A percentile compares a stretch with the other conserved stretches of the same genome.
These are phyloP conservation scores for Starmerella floris DNA, from an alignment of 805 yeast species.

Conservation along the genomic window DNA sequence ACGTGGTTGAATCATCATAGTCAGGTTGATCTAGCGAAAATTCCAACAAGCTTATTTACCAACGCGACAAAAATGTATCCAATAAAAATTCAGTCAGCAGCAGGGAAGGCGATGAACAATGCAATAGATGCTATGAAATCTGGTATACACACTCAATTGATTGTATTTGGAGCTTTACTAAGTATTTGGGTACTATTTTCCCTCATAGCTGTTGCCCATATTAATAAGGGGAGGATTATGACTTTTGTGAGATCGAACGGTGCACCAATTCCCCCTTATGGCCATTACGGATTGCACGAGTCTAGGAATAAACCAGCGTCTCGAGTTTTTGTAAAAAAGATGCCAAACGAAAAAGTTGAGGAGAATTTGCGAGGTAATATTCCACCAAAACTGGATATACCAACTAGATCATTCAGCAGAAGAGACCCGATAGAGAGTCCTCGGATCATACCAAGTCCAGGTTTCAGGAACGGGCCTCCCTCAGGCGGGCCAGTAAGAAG, in stretches of 20 bases:
- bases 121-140: slow-evolving; percentile 1
- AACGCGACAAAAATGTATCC: neutral
- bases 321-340: too few relatives aligned
- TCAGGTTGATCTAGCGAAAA: slow-evolving; percentile 41
- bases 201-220: slow-evolving; percentile 1
- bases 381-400: too few relatives aligned
- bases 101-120: neutral
- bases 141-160: slow-evolving; percentile 12
- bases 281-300: too few relatives aligned
- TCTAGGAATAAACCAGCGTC: too few relatives aligned
- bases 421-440: too few relatives aligned
- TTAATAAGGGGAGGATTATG: too few relatives aligned
- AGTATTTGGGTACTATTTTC: slow-evolving; percentile 16
- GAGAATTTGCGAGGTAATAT: too few relatives aligned
- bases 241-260: too few relatives aligned
- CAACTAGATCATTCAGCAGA: too few relatives aligned
- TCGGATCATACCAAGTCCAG: neutral
- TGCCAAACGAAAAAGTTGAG: too few relatives aligned
- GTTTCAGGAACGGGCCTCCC: neutral
- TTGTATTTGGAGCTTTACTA: slow-evolving; percentile 13
- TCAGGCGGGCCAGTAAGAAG: neutral
- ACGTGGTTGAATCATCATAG: slow-evolving; percentile 65
- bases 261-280: too few relatives aligned
- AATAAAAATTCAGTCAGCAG: neutral
- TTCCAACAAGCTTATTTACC: neutral